A percentile compares a stretch with the other conserved stretches of the same genome.
Conservation (phyloP, 2,329 filamentous ascomycete genomes). For the Hymenoscyphus occultus region DNA sequence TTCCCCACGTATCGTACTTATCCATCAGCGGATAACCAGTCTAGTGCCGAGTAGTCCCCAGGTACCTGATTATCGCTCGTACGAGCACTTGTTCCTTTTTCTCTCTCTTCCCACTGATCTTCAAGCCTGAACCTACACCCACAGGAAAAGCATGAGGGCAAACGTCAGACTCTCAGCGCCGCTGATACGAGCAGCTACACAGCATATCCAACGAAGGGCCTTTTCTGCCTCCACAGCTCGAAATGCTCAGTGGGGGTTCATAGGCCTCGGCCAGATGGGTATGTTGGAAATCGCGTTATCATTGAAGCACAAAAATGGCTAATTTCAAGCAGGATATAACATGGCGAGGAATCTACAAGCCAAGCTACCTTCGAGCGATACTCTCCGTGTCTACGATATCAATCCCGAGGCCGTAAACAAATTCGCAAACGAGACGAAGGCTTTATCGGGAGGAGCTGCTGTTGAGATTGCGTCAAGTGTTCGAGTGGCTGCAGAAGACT, state of each 20-base stretch:
- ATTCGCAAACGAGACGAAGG: conserved; percentile 50
- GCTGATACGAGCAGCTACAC: conserved; percentile 24
- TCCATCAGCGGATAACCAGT: neutral
- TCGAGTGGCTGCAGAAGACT: conserved; percentile 62
- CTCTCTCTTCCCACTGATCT: conserved; percentile 1
- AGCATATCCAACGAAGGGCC: conserved; percentile 27
- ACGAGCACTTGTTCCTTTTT: neutral
- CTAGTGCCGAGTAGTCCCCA: neutral
- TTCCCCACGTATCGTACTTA: conserved; percentile 5
- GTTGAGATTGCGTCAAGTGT: conserved; percentile 56
- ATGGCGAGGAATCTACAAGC: conserved; percentile 70
- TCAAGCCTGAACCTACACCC: conserved; percentile 3
- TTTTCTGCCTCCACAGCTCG: conserved; percentile 47
- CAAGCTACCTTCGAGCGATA: conserved; percentile 62
- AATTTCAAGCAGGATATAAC: conserved; percentile 53
- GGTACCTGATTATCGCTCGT: neutral
- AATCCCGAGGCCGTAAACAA: conserved; percentile 54
- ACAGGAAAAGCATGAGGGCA: conserved; percentile 26
- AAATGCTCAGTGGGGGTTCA: conserved; percentile 55
- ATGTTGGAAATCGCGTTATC: conserved; percentile 31
- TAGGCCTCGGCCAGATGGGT: conserved; percentile 61
- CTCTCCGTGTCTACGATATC: conserved; percentile 62
- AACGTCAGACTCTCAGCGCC: conserved; percentile 27
- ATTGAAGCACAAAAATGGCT: conserved; percentile 18
- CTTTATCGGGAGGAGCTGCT: conserved; percentile 39